Evolutionary conservation across 2,329 filamentous ascomycete genomes (phyloP), one percentile per base, ranked within the genome.

Genomic region (Colletotrichum cereale): DNA sequence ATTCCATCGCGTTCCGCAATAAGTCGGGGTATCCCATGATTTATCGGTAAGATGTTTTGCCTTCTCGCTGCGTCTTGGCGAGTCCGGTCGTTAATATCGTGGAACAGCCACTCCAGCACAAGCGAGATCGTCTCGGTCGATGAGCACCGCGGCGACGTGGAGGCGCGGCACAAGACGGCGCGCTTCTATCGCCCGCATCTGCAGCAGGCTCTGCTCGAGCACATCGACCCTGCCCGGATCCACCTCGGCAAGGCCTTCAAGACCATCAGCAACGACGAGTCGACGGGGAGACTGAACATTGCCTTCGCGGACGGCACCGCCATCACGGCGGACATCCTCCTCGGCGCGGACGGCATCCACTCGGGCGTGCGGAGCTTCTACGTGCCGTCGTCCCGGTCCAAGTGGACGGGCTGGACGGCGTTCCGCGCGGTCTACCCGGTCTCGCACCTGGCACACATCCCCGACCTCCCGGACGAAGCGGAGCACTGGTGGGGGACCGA

Each of bases 321-420:
- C 3, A 79, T 79, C 0, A 75, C 77, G 0, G 85, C 84, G 0
- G 85, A 89, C 73, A 76, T 88, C 50, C 75, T 88, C 31, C 80
- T 89, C 21, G 87, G 86, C 1, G 84, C 86, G 0, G 87, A 89
- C 75, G 87, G 87, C 48, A 84, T 89, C 57, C 84, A 86, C 74
- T 87, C 85, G 26, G 78, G 81, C 2, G 81, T 86, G 31, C 79
- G 82, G 16, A 78, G 77, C 31, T 82, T 82, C n/a, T 84, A 87
- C 63, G 79, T 85, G 2, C 83, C 84, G 0, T 75, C 79, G 0
- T 80, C 84, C 16, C 75, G 76, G 18, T 77, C 84, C 1, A 75
- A 73, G 7, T 85, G 83, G 79, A 86, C 82, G 7, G 84, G 84
- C 5, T 83, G 83, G 77, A 79, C 85, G 6, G 80, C 82, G 8